phyloP scores from a whole-genome alignment of 129 eudicot species.

The Scalesia atractyloides region DNA sequence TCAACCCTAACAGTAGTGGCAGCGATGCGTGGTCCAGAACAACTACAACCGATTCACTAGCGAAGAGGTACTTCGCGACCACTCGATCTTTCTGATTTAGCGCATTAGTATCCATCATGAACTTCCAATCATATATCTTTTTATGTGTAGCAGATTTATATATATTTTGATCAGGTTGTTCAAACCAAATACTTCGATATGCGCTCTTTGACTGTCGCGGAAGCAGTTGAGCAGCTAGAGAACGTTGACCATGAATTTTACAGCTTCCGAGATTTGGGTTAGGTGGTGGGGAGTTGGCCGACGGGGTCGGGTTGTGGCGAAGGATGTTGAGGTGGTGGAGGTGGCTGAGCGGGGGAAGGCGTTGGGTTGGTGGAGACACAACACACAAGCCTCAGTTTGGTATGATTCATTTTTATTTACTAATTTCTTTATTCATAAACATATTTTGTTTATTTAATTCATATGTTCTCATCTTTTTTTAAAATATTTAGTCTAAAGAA shows the following conservation, averaged over 20 bases:
- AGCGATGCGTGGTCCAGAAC: too few relatives aligned
- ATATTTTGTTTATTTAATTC: background rate
- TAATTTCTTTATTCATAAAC: background rate
- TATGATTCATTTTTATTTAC: conserved; percentile 17
- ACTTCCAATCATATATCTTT: background rate
- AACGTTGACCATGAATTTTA: conserved; percentile 89
- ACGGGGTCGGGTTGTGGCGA: too few relatives aligned
- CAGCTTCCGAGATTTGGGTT: conserved; percentile 57
- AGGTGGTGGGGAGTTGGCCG: too few relatives aligned
- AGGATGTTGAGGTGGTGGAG: too few relatives aligned
- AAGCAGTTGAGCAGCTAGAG: conserved; percentile 91
- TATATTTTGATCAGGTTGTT: conserved; percentile 55
- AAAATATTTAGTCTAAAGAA: conserved; percentile 46
- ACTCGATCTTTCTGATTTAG: too few relatives aligned
- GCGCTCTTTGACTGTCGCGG: conserved; percentile 78
- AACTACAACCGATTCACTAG: too few relatives aligned
- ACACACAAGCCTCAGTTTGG: conserved; percentile 43
- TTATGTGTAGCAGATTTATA: conserved; percentile 13
- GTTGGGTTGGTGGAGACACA: conserved; percentile 33
- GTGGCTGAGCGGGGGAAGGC: too few relatives aligned
- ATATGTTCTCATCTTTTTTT: background rate
- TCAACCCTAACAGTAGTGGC: too few relatives aligned
- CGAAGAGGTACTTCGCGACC: too few relatives aligned
- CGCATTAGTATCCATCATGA: too few relatives aligned
- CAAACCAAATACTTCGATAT: conserved; percentile 87